phyloP scores from a whole-genome alignment of 176 grass and related monocot genomes.

The Miscanthus lutarioriparius region DNA sequence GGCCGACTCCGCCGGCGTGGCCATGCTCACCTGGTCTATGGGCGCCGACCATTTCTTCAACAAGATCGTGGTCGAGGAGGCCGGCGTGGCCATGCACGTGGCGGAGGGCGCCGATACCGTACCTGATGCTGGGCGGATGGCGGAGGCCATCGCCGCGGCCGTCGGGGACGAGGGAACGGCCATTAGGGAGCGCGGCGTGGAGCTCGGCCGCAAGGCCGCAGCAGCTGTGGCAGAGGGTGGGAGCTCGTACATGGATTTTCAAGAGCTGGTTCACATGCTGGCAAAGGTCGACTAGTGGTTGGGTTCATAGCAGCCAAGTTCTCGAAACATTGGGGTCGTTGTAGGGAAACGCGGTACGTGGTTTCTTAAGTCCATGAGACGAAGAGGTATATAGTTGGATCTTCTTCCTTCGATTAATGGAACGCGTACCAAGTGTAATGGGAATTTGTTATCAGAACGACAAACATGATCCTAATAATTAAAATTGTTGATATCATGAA shows the following conservation, averaged over 20 bases:
- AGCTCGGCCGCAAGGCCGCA: conserved; percentile 21
- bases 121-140: conserved; percentile 37
- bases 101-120: conserved; percentile 34
- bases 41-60: conserved; percentile 55
- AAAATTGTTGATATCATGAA: no score
- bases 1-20: conserved; percentile 42
- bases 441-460: no score
- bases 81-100: conserved; percentile 34
- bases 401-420: no score
- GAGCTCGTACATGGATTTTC: conserved; percentile 33
- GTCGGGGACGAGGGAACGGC: conserved; percentile 3
- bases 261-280: conserved; percentile 13
- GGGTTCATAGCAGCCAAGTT: no score
- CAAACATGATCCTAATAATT: no score
- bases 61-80: conserved; percentile 37
- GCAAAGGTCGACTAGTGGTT: neutral
- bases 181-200: conserved; percentile 26
- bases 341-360: no score
- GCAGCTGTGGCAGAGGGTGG: conserved; percentile 37
- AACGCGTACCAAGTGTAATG: no score
- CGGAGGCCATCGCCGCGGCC: neutral
- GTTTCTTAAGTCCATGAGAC: no score
- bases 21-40: conserved; percentile 63
- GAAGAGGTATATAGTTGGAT: no score
- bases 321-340: no score